Conservation (phyloP, 805 yeast genomes). For the Wickerhamomyces chambardii region DNA sequence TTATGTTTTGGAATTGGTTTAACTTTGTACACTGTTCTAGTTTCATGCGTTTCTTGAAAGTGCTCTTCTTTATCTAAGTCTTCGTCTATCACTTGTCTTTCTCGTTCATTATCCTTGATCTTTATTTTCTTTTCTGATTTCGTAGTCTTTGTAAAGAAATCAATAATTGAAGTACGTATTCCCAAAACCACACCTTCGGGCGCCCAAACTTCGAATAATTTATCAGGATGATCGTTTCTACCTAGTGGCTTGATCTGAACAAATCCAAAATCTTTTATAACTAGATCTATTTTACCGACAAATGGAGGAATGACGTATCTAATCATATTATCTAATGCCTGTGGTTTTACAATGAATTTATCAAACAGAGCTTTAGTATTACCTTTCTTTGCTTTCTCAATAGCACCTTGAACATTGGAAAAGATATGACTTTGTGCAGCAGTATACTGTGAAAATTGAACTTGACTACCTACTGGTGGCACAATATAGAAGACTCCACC, state of each 20-base stretch:
- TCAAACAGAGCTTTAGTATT: slow-evolving; percentile 17
- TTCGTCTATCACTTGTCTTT: slow-evolving; percentile 4
- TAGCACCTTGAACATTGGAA: slow-evolving; percentile 22
- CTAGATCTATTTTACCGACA: slow-evolving; percentile 55
- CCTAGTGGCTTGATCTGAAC: slow-evolving; percentile 56
- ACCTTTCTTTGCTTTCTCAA: slow-evolving; percentile 16
- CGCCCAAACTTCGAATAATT: slow-evolving; percentile 38
- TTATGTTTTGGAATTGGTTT: slow-evolving; percentile 14
- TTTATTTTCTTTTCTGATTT: slow-evolving; percentile 16
- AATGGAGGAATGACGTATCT: slow-evolving; percentile 64
- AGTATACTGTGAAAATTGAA: slow-evolving; percentile 37
- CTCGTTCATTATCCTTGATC: slow-evolving; percentile 4
- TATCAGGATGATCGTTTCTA: slow-evolving; percentile 19
- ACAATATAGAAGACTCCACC: slow-evolving; percentile 56
- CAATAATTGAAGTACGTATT: slow-evolving; percentile 42
- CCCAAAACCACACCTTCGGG: slow-evolving; percentile 47
- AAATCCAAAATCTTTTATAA: slow-evolving; percentile 57
- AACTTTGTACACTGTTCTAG: background rate
- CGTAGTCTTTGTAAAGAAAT: slow-evolving; percentile 27
- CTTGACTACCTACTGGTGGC: slow-evolving; percentile 42
- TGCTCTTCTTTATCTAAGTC: no score
- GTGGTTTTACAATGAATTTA: slow-evolving; percentile 18
- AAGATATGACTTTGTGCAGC: slow-evolving; percentile 21
- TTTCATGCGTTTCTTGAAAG: slow-evolving; percentile 8
- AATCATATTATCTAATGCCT: slow-evolving; percentile 21